Base-by-base conservation (phyloP, 805 yeast genomes). In the Ascoidea tarda region DNA sequence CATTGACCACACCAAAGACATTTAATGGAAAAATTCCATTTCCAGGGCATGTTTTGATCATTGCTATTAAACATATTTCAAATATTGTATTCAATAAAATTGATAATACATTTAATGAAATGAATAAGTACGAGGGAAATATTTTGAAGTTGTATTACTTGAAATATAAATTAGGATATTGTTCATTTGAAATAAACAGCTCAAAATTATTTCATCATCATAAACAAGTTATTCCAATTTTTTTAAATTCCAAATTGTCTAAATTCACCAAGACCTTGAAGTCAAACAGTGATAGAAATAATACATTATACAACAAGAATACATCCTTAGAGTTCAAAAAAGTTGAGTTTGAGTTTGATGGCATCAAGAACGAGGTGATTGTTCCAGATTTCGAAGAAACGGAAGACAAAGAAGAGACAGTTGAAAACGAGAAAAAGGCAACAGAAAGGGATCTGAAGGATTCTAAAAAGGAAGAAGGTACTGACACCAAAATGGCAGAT, bases 1-100 rank as follows among this genome's bases (percentile, higher is more conserved):
- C 97, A 0, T 66, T 89, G 16, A 77, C 86, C 1, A 66, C 73
- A 32, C 77, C 82, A 0, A 66, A 63, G 8, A 47, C 47, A 31
- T 46, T 16, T 10, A 69, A 69, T 12, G 66, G 68, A 4, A 65
- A 75, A 4, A 67, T 74, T 61, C 68, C 70, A 6, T 81, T 86
- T 60, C 78, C 95, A 0, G 96, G 95, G 0, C 96, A 89, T 69
- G 86, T 87, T 28, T 69, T 89, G 47, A 73, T 90, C 6, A 78
- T 88, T 10, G 95, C 96, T 0, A 76, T 90, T 16, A 79, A 82
- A 21, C 97, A 89, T 63, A 69, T 71, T 6, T 75, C 96, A 0
- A 74, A 70, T 52, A 64, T 61, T 49, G 59, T 46, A 47, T 55
- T 12, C 53, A 56, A 0, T 54, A 57, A 2, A 57, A 61, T 6